Percentiles rank a stretch among this genome's conserved stretches.
These are phyloP conservation scores for Coemansia erecta DNA, from an alignment of 192 early-diverging fungal species.

Conservation along the genomic window DNA sequence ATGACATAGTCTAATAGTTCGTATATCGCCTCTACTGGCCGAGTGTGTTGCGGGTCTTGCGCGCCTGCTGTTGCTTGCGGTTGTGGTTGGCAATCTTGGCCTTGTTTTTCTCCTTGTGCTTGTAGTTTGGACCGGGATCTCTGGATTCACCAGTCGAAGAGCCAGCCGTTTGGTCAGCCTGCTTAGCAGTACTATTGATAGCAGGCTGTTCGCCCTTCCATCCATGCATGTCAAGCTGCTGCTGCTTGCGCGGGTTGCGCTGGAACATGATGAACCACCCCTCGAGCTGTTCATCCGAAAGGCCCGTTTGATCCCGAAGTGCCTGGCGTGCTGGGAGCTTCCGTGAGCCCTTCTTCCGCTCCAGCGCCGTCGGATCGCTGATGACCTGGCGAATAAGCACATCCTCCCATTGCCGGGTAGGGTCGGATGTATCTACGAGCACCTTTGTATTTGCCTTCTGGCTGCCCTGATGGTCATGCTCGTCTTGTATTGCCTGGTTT, in stretches of 20 bases:
- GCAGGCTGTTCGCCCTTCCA: conserved; percentile 56
- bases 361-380: conserved; percentile 63
- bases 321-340: conserved; percentile 59
- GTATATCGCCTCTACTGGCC: too few relatives aligned
- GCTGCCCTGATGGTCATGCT: conserved; percentile 5
- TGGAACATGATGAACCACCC: conserved; percentile 90
- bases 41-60: conserved; percentile 58
- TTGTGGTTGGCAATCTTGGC: conserved; percentile 70
- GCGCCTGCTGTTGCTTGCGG: conserved; percentile 68
- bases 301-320: conserved; percentile 64
- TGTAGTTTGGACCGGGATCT: conserved; percentile 11
- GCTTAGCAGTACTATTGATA: conserved; percentile 4
- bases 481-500: conserved; percentile 9
- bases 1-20: too few relatives aligned
- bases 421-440: conserved; percentile 30
- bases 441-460: not conserved
- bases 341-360: conserved; percentile 57
- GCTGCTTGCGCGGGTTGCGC: conserved; percentile 71
- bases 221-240: conserved; percentile 59
- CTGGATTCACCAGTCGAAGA: conserved; percentile 14
- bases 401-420: conserved; percentile 61
- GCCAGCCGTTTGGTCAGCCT: conserved; percentile 1
- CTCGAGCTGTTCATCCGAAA: conserved; percentile 89
- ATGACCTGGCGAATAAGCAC: conserved; percentile 61
- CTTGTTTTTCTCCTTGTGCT: conserved; percentile 63